Evolutionary conservation across 257 asterid species (phyloP).

Genomic region (Scutellaria minor): DNA sequence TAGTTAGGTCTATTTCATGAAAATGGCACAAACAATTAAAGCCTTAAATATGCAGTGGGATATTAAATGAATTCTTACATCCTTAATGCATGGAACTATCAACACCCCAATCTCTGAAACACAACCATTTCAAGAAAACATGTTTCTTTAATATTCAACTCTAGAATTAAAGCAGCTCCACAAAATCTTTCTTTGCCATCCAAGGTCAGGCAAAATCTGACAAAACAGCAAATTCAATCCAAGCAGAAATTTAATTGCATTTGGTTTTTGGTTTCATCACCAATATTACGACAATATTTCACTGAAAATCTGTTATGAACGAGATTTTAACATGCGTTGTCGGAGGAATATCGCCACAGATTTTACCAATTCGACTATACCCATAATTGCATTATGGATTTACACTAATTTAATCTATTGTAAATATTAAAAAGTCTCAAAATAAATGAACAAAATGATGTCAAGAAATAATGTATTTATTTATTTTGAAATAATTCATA

Average conservation of each 20-base stretch:
- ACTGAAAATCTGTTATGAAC: too few species aligned
- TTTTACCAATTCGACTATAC: too few species aligned
- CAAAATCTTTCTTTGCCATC: slow-evolving; percentile 30
- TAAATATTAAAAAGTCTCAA: too few species aligned
- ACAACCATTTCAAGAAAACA: slow-evolving; percentile 11
- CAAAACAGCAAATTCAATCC: slow-evolving; percentile 11
- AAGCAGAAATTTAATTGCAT: slow-evolving; percentile 20
- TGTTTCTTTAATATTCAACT: slow-evolving; percentile 2
- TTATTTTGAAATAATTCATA: neutral
- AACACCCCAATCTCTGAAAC: slow-evolving; percentile 24
- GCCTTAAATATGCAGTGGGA: neutral
- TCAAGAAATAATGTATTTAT: neutral
- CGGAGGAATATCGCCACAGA: too few species aligned
- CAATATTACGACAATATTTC: too few species aligned
- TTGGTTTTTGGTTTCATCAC: neutral
- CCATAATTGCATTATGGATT: too few species aligned
- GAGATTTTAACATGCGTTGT: too few species aligned
- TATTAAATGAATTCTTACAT: neutral
- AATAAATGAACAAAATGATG: too few species aligned
- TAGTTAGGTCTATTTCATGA: neutral
- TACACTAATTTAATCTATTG: too few species aligned
- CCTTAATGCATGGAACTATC: slow-evolving; percentile 8
- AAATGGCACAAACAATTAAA: slow-evolving; percentile 10
- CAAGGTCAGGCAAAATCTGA: slow-evolving; percentile 32
- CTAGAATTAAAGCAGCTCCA: slow-evolving; percentile 2